Evolutionary conservation across 2,329 filamentous ascomycete species (phyloP).

Genomic region (Paraconiothyrium sp.): DNA sequence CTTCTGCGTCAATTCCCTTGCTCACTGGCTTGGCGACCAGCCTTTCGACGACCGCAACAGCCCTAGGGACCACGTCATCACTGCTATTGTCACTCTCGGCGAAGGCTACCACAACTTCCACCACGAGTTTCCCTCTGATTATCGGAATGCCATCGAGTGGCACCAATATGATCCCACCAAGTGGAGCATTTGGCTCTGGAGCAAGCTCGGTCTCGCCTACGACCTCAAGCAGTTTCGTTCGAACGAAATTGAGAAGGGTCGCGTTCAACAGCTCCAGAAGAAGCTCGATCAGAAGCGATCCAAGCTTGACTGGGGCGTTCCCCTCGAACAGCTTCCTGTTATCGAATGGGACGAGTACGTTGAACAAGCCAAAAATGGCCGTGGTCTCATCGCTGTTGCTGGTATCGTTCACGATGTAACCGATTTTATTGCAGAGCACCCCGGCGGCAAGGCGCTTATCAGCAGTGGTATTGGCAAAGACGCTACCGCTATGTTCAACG

Average conservation of each 20-base stretch:
- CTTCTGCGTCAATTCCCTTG: constrained; percentile 65
- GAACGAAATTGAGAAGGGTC: constrained; percentile 57
- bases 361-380: constrained; percentile 54
- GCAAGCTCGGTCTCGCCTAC: constrained; percentile 54
- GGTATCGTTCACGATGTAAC: constrained; percentile 55
- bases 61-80: constrained; percentile 55
- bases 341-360: constrained; percentile 57
- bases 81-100: constrained; percentile 54
- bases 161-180: constrained; percentile 57
- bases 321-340: constrained; percentile 55
- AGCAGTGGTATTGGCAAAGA: constrained; percentile 55
- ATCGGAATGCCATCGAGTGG: constrained; percentile 55
- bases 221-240: constrained; percentile 56
- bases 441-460: constrained; percentile 55
- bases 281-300: constrained; percentile 57
- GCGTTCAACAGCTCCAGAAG: constrained; percentile 56
- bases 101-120: constrained; percentile 59
- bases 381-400: constrained; percentile 52
- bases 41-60: constrained; percentile 57
- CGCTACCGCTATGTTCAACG: constrained; percentile 56
- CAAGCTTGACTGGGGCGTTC: constrained; percentile 55
- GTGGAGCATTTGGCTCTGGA: constrained; percentile 56
- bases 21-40: constrained; percentile 62
- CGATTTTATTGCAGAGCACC: constrained; percentile 55
- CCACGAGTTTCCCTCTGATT: constrained; percentile 57